A percentile compares a stretch with the other conserved stretches of the same genome.
These are phyloP conservation scores for Daldinia loculata DNA, from an alignment of 495 filamentous ascomycete genomes.

Conservation along the genomic window DNA sequence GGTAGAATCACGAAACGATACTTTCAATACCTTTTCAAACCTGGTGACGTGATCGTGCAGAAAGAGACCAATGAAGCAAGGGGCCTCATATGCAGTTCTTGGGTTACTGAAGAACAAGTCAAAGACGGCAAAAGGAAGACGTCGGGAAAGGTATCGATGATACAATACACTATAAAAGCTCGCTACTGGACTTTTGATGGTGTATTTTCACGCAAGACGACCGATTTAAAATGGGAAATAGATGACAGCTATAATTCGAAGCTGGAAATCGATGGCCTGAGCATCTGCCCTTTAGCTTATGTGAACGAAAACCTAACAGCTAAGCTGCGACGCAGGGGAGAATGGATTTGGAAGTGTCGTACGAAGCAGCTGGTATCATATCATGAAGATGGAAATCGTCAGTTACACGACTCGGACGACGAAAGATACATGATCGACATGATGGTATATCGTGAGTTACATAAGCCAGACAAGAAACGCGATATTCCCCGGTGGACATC, in stretches of 20 bases:
- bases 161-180: neutral
- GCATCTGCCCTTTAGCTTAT: neutral
- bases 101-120: neutral
- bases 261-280: neutral
- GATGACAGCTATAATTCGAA: neutral
- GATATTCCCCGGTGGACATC: neutral
- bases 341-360: constrained; percentile 4
- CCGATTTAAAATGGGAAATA: neutral
- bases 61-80: neutral
- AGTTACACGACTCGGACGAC: neutral
- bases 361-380: constrained; percentile 2
- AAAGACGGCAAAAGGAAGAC: neutral
- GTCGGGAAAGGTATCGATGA: neutral
- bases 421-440: constrained; percentile 22
- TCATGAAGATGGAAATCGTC: neutral
- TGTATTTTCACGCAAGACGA: neutral
- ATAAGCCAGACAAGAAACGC: neutral
- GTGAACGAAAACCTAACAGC: neutral
- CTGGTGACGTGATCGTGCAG: neutral
- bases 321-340: neutral
- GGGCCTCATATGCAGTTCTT: constrained; percentile 1
- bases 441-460: neutral
- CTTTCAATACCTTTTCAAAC: constrained; percentile 4
- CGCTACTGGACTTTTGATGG: neutral
- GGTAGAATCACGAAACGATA: neutral